Percentiles rank a stretch among this genome's conserved stretches.
phyloP scores from a whole-genome alignment of 495 filamentous ascomycete species.

The Cryomyces minteri region DNA sequence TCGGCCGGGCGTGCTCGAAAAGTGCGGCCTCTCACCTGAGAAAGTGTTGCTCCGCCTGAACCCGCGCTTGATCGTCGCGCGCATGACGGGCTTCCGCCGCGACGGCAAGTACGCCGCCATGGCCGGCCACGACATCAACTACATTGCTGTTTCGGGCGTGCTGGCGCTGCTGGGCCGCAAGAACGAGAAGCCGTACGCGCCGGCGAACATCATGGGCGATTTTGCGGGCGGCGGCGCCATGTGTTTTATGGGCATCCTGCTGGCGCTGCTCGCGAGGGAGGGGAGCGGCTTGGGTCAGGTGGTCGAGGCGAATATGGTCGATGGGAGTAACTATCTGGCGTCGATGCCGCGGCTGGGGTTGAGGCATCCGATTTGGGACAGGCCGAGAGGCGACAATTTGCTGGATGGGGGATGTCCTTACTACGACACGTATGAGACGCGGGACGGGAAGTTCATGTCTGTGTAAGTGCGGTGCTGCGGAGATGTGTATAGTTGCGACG shows the following conservation, averaged over 20 bases:
- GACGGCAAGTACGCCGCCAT: conserved; percentile 70
- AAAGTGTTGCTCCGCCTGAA: conserved; percentile 43
- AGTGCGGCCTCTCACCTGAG: conserved; percentile 52
- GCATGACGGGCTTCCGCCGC: conserved; percentile 76
- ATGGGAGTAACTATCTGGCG: conserved; percentile 62
- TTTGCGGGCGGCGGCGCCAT: conserved; percentile 82
- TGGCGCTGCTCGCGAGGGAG: conserved; percentile 35
- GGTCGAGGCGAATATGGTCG: conserved; percentile 93
- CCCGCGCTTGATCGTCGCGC: conserved; percentile 60
- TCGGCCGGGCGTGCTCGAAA: conserved; percentile 77
- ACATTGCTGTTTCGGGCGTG: conserved; percentile 73
- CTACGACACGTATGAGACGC: conserved; percentile 77
- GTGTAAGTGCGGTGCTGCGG: conserved; percentile 24
- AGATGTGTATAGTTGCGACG: background rate
- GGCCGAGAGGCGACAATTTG: conserved; percentile 51
- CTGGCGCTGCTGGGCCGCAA: conserved; percentile 54
- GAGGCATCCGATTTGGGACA: conserved; percentile 38
- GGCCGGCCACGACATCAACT: conserved; percentile 98
- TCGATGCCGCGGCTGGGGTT: conserved; percentile 50
- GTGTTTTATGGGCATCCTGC: conserved; percentile 47
- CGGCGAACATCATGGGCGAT: conserved; percentile 70
- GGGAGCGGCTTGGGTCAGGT: conserved; percentile 59
- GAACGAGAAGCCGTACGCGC: conserved; percentile 52
- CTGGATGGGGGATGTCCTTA: conserved; percentile 74
- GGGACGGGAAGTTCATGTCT: conserved; percentile 69